phyloP scores from a whole-genome alignment of 2,329 filamentous ascomycete species.

The Emydomyces testavorans region DNA sequence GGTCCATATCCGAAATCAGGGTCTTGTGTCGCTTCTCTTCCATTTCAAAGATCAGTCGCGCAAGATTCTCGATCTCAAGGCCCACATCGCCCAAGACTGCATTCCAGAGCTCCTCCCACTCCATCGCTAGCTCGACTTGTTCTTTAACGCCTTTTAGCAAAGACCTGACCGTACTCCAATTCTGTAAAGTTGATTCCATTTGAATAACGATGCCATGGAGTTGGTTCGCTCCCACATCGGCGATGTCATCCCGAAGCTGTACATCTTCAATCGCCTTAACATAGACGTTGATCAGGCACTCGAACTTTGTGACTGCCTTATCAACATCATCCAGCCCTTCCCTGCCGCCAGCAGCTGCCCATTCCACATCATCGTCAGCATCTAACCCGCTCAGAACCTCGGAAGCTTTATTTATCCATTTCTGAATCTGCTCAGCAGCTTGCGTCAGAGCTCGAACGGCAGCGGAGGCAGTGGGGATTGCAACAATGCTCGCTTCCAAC shows the following conservation, averaged over 20 bases:
- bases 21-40: constrained; percentile 85
- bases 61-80: constrained; percentile 69
- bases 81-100: constrained; percentile 87
- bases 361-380: constrained; percentile 94
- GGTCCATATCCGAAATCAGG: constrained; percentile 49
- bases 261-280: constrained; percentile 88
- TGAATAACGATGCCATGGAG: constrained; percentile 66
- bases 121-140: constrained; percentile 94
- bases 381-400: constrained; percentile 82
- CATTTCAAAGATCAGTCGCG: constrained; percentile 86
- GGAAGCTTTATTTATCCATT: constrained; percentile 86
- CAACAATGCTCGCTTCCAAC: constrained; percentile 68
- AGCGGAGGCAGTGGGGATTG: constrained; percentile 73
- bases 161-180: constrained; percentile 72
- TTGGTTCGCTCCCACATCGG: constrained; percentile 56
- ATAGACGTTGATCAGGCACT: constrained; percentile 82
- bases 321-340: constrained; percentile 47
- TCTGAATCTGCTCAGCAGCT: constrained; percentile 81
- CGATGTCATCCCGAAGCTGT: constrained; percentile 66
- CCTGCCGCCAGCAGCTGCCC: constrained; percentile 74
- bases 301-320: constrained; percentile 67
- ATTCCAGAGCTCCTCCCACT: constrained; percentile 97
- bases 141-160: constrained; percentile 69
- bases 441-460: constrained; percentile 73
- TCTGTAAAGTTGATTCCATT: constrained; percentile 75